Conservation (phyloP, 495 filamentous ascomycete genomes). For the Aspergillus haitiensis region DNA sequence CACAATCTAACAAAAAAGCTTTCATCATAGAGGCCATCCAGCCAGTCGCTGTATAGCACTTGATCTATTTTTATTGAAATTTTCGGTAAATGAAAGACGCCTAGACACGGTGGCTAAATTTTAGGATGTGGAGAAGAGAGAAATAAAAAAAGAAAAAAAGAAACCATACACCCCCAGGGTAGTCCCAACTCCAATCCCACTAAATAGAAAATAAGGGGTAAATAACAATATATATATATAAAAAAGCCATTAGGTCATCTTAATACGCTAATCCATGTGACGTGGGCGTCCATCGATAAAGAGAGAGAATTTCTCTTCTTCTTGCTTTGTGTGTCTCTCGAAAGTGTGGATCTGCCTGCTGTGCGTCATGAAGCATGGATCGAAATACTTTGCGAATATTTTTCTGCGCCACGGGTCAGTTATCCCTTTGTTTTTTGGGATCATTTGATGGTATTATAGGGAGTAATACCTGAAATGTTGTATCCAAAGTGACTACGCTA, state of each 20-base stretch:
- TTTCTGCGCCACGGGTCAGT: slow-evolving; percentile 2
- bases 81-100: too few species aligned
- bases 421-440: background rate
- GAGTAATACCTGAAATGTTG: slow-evolving; percentile 13
- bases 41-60: too few species aligned
- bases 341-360: slow-evolving; percentile 13
- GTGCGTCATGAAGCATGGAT: slow-evolving; percentile 19
- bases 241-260: background rate
- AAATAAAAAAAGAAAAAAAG: too few species aligned
- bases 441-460: background rate
- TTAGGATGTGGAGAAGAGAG: too few species aligned
- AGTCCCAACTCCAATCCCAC: too few species aligned
- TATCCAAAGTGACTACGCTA: slow-evolving; percentile 14
- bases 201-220: too few species aligned
- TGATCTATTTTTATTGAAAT: too few species aligned
- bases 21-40: too few species aligned
- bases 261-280: slow-evolving; percentile 16
- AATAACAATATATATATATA: too few species aligned
- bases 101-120: too few species aligned
- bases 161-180: too few species aligned
- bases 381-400: slow-evolving; percentile 18
- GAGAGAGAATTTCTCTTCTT: slow-evolving; percentile 14
- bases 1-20: too few species aligned
- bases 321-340: slow-evolving; percentile 16
- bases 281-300: slow-evolving; percentile 16